phyloP scores from a whole-genome alignment of 257 asterid genomes.

The Orobanche coerulescens region DNA sequence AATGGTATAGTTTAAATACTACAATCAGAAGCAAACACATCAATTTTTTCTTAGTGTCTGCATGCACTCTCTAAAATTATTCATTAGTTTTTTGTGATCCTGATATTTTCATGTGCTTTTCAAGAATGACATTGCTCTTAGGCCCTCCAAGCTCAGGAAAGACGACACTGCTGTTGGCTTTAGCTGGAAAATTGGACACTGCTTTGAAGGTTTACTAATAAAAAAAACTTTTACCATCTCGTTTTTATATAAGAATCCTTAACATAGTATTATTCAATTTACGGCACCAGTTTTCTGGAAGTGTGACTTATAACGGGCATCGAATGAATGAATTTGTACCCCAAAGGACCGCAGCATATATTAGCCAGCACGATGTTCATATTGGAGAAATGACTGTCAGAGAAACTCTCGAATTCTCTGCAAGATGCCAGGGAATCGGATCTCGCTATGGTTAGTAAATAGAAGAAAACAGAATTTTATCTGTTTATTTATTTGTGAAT shows the following conservation, averaged over 20 bases:
- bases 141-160: constrained; percentile 47
- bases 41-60: too few species aligned
- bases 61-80: too few species aligned
- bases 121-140: constrained; percentile 34
- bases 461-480: neutral
- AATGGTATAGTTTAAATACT: too few species aligned
- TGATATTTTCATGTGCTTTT: neutral
- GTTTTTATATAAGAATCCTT: neutral
- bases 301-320: constrained; percentile 42
- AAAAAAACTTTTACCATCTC: neutral
- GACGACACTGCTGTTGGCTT: constrained; percentile 32
- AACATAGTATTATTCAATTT: neutral
- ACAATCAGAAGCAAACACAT: too few species aligned
- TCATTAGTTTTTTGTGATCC: too few species aligned
- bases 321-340: constrained; percentile 37
- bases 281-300: constrained; percentile 28
- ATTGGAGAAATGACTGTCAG: constrained; percentile 42
- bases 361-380: constrained; percentile 41
- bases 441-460: constrained; percentile 27
- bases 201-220: constrained; percentile 20
- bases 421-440: constrained; percentile 37
- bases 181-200: constrained; percentile 32
- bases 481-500: neutral
- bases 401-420: constrained; percentile 39
- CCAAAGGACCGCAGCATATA: constrained; percentile 37